Evolutionary conservation across 306 rosid species (phyloP), one percentile per base, ranked within the genome.

Genomic region (Cicer arietinum): DNA sequence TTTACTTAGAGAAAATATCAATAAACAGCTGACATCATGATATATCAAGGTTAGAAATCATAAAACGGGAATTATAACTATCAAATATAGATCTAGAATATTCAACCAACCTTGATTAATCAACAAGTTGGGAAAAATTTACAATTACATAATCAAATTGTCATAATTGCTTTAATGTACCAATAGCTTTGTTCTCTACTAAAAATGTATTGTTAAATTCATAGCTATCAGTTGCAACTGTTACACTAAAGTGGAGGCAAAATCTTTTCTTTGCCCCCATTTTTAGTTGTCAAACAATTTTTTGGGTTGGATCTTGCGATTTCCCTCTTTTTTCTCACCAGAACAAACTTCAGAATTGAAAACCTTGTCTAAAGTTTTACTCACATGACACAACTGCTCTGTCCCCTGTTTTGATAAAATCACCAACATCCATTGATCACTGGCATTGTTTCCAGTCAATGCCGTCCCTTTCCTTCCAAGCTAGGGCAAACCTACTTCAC

Each of bases 21-120:
- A 84, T 17, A 71, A 71, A 75, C 63, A 83, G 53, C 50, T 30
- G 13, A 73, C 78, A 76, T 41, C 72, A 71, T 65, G 16, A 35
- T 7, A 10, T 16, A 79, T 74, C 65, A 75, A 54, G 42, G 45
- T 48, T 50, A 64, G 51, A 79, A 79, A 58, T 59, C 70, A 57
- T 54, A 61, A 30, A 67, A 57, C 73, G 35, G 16, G 50, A 57
- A 20, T 62, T 48, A 18, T 30, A 72, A 70, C 69, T 51, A 59
- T 35, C 48, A 82, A 12, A 73, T 58, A 60, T 42, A 60, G 54
- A 75, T 69, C 74, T 42, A 65, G 59, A 70, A 40, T 56, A 64
- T 51, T 75, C 25, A 70, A 48, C 51, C 22, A 56, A 17, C 35
- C n/a, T 12, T 47, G 50, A 61, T 12, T 62, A 37, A 16, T 73